phyloP scores from a whole-genome alignment of 2,329 filamentous ascomycete species.

The Colletotrichum chlorophyti region DNA sequence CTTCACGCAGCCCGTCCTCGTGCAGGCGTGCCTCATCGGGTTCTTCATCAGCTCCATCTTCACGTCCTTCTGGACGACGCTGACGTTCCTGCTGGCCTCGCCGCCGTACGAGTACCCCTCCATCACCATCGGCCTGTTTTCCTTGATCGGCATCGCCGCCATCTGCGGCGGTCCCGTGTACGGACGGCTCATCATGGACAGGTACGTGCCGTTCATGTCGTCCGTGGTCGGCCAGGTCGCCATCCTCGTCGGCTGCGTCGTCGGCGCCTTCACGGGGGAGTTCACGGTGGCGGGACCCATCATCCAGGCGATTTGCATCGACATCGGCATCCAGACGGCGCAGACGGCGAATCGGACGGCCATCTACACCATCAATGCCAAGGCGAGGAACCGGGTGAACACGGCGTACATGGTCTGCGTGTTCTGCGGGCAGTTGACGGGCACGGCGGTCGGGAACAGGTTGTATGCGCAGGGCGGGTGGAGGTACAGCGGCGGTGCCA shows the following conservation, averaged over 20 bases:
- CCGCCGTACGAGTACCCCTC: conserved; percentile 73
- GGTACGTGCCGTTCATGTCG: conserved; percentile 71
- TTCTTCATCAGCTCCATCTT: conserved; percentile 64
- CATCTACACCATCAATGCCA: conserved; percentile 75
- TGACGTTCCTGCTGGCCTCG: conserved; percentile 79
- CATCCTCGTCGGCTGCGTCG: conserved; percentile 64
- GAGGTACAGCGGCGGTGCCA: conserved; percentile 52
- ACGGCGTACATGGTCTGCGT: conserved; percentile 82
- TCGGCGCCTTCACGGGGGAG: conserved; percentile 74
- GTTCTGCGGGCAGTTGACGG: conserved; percentile 78
- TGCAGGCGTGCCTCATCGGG: conserved; percentile 72
- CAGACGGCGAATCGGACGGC: conserved; percentile 76
- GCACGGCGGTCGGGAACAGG: conserved; percentile 65
- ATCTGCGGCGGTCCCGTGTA: conserved; percentile 75
- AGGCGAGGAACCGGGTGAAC: conserved; percentile 77
- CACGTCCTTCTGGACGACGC: conserved; percentile 65
- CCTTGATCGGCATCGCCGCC: conserved; percentile 75
- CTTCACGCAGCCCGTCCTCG: conserved; percentile 69
- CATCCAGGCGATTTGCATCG: conserved; percentile 73
- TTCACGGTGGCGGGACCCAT: conserved; percentile 75
- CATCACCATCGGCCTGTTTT: conserved; percentile 77
- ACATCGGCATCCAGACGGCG: conserved; percentile 74
- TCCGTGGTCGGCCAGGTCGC: conserved; percentile 68
- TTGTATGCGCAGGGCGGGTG: conserved; percentile 60
- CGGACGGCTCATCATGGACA: conserved; percentile 73